These are phyloP conservation scores for Rhizophagus sp. DNA, from an alignment of 192 early-diverging fungal genomes.

Conservation along the genomic window DNA sequence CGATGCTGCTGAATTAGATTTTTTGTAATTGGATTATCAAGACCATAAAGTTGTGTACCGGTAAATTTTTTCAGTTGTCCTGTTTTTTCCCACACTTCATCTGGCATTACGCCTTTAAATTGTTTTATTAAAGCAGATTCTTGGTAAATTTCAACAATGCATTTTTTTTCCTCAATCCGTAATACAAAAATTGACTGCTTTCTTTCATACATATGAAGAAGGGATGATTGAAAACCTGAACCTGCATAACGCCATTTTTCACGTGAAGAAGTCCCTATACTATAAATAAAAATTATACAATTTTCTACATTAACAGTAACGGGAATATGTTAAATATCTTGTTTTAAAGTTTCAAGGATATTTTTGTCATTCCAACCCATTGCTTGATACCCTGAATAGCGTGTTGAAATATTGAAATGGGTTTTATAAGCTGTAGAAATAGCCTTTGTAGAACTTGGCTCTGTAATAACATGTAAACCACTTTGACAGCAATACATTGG, in stretches of 20 bases:
- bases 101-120: neutral
- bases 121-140: neutral
- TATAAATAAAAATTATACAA: neutral
- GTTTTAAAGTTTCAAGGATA: neutral
- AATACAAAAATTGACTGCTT: slow-evolving; percentile 1
- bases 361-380: slow-evolving; percentile 5
- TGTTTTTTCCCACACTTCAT: neutral
- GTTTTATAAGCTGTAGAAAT: too few species aligned
- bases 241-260: neutral
- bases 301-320: neutral
- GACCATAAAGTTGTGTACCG: too few species aligned
- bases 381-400: too few species aligned
- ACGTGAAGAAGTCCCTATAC: neutral
- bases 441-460: neutral
- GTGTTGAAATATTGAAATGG: too few species aligned
- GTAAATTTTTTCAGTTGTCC: neutral
- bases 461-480: neutral
- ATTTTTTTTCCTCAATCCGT: too few species aligned
- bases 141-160: slow-evolving; percentile 6
- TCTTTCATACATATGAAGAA: neutral
- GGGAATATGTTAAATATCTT: neutral
- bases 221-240: neutral
- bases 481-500: slow-evolving; percentile 3
- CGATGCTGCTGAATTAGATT: neutral
- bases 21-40: too few species aligned